Evolutionary conservation across 768 basidiomycete species (phyloP), one percentile per base, ranked within the genome.

Genomic region (Rhodotorula paludigena): DNA sequence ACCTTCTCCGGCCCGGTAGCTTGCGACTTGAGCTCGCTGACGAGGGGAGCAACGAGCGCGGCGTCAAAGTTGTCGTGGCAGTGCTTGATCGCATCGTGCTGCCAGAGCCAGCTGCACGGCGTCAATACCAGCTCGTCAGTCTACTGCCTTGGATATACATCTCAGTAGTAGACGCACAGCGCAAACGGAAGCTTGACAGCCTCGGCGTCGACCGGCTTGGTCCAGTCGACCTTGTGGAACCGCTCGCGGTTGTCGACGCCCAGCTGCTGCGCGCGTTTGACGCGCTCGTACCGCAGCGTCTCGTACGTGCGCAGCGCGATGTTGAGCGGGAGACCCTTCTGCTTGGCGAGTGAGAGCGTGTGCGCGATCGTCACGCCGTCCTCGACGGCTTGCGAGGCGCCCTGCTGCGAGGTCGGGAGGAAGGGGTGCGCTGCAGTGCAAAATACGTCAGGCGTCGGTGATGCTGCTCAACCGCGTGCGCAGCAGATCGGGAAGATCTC

Each of bases 401-500:
- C 75, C 39, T 75, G 75, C 38, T 69, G 64, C 42, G 74, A 75
- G 25, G 75, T 76, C 21, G 78, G 75, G 11, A 78, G 74, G 66
- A 76, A 77, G 33, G 76, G 66, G 69, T 78, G 79, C 10, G 58
- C 60, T 49, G 60, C 36, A 21, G 15, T n/a, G n/a, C n/a, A n/a
- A n/a, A n/a, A n/a, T n/a, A n/a, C n/a, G n/a, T n/a, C n/a, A n/a
- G n/a, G n/a, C n/a, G n/a, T n/a, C n/a, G 18, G 41, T 14, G 0
- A 5, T 41, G 23, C 28, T 3, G 39, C 41, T 57, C 42, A 52
- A 16, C 28, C 20, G 28, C 51, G 18, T 3, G 3, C 18, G 11
- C 4, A 7, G 52, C 4, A 36, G n/a, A 25, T 11, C 4, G 35
- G 28, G 14, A 38, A 10, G 38, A 49, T 23, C 25, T n/a, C 33